Base-by-base conservation (phyloP, 2,329 filamentous ascomycete genomes). In the Colletotrichum simmondsii region DNA sequence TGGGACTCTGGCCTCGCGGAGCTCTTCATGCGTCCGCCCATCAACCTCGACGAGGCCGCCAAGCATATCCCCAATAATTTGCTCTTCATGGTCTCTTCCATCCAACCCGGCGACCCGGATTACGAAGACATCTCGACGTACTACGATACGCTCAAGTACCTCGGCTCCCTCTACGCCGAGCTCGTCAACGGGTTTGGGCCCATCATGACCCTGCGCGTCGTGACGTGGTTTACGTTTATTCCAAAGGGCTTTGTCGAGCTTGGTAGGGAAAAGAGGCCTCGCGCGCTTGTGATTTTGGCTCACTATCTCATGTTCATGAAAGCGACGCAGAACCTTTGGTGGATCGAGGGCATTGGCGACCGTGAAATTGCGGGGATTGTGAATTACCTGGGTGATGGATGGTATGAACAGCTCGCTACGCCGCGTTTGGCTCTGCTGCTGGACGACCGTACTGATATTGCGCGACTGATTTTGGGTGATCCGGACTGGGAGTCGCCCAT, bases 171-270 rank as follows among this genome's bases (percentile, higher is more conserved):
- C 1, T 90, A 89, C 72, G 78, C 80, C 64, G 85, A 88, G 74
- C 79, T 90, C n/a, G 77, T 74, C 12, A 75, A 82, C 19, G 87
- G 87, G 5, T 82, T 87, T 54, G 81, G 81, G 46, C 80, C 84
- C 22, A 79, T 86, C 30, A 81, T 90, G 75, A 79, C 82, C 70
- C 78, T 90, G 16, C 85, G 88, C 65, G 83, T 88, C 77, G 84
- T 88, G 72, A 88, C 87, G 11, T 88, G 86, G 81, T 85, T 88
- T 68, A 90, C 87, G 2, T 90, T 87, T 65, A 73, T 89, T 24
- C 85, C 87, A 6, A 77, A 77, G 0, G 73, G 74, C 5, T 87
- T 90, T 66, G 77, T 88, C 66, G 80, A 85, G 2, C 79, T 88
- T 7, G 83, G 83, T 1, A 81, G 83, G 16, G 75, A 83, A 28